Evolutionary conservation across 31 red algal species (phyloP), one percentile per base, ranked within the genome.

Genomic region (Odonthalia washingtoniensis): DNA sequence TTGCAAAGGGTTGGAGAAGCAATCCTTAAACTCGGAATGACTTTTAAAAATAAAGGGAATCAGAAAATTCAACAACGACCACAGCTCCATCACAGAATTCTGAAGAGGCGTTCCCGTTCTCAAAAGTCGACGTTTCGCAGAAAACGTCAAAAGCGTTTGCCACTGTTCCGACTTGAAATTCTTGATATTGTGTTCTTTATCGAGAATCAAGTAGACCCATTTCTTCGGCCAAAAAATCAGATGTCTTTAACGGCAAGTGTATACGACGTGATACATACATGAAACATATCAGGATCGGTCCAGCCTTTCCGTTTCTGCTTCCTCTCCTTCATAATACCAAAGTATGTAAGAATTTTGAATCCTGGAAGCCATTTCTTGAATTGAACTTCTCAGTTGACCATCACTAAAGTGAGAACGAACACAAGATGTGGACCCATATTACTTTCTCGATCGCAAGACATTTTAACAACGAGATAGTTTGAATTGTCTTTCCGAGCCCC

Each of bases 401-500:
- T 95, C 49, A 96, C 94, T 21, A 92, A 94, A 18, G 90, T 99
- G 17, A 95, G 93, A 34, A 95, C 91, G 26, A 99, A 91, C 5
- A 97, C 49, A 0, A 99, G 86, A 77, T 95, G 94, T 46, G 94
- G 94, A 24, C 94, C 94, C 93, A 96, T 1, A 93, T 67, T 2
- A 76, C 85, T 30, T 89, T 90, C 44, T 95, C 86, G 0, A 85
- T 38, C 18, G 98, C 98, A 18, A 99, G 90, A 89, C 93, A 94
- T 39, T 91, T 86, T 9, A 99, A 91, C 14, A 99, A 84, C 2
- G 94, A 80, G 66, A 99, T 99, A 4, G 94, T 95, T 74, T 91
- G 92, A 40, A 99, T 92, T 21, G 94, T 99, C 67, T 99, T 99
- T 27, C 98, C 98, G n/a, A 96, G 91, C 6, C 94, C 94, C 95